Percentiles rank a stretch among this genome's conserved stretches.
phyloP scores from a whole-genome alignment of 441 rosid genomes.

The Pelargonium australe region DNA sequence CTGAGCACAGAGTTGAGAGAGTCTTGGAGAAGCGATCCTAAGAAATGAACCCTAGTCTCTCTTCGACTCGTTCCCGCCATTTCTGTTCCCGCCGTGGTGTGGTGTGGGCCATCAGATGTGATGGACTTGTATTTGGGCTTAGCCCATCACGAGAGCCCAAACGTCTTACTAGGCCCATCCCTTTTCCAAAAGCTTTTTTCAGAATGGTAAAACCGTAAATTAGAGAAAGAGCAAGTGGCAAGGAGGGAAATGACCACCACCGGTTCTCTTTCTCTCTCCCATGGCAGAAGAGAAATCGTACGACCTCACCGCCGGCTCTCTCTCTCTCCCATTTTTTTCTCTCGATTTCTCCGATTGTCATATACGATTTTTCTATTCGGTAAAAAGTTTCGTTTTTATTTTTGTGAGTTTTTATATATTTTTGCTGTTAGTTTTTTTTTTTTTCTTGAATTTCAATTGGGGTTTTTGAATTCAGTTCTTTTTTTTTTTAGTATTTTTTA shows the following conservation, averaged over 20 bases:
- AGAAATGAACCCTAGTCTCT: not conserved
- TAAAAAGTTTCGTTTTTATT: not conserved
- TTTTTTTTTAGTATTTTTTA: not conserved
- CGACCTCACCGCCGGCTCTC: not conserved
- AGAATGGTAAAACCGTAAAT: not conserved
- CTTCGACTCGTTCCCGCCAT: constrained; percentile 30
- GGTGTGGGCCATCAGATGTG: not conserved
- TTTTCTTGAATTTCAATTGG: not conserved
- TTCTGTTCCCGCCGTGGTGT: constrained; percentile 27
- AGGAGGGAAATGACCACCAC: not conserved
- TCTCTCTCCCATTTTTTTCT: not conserved
- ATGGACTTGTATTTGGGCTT: too few relatives aligned
- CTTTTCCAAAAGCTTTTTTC: too few relatives aligned
- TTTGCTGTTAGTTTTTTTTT: not conserved
- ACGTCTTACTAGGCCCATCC: too few relatives aligned
- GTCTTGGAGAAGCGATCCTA: too few relatives aligned
- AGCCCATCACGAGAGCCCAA: too few relatives aligned
- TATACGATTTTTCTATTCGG: constrained; percentile 18
- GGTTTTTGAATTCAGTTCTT: not conserved
- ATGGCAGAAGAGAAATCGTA: not conserved
- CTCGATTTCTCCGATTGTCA: constrained; percentile 9
- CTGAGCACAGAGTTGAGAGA: too few relatives aligned
- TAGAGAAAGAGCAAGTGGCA: not conserved
- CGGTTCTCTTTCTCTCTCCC: too few relatives aligned
- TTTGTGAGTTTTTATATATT: not conserved